These are phyloP conservation scores for Sclerotinia borealis DNA, from an alignment of 2,329 filamentous ascomycete genomes.

Conservation along the genomic window DNA sequence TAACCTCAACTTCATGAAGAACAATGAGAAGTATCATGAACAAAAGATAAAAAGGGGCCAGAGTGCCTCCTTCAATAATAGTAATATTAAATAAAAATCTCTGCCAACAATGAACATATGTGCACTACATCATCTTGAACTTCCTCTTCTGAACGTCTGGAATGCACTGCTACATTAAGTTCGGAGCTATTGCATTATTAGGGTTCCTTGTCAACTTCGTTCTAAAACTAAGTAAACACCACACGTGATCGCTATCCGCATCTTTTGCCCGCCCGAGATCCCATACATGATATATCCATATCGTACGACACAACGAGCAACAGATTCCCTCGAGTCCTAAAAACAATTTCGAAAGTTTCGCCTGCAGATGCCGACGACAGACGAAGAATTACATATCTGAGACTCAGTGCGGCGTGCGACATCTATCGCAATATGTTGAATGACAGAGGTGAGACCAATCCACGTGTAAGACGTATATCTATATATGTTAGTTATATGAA, in stretches of 20 bases:
- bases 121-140: neutral
- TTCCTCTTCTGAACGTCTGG: neutral
- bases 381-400: neutral
- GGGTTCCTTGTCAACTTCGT: constrained; percentile 7
- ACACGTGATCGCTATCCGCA: constrained; percentile 26
- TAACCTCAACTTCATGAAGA: constrained; percentile 16
- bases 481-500: constrained; percentile 20
- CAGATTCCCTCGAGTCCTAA: constrained; percentile 14
- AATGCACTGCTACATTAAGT: constrained; percentile 5
- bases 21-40: constrained; percentile 9
- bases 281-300: constrained; percentile 24
- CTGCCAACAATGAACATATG: neutral
- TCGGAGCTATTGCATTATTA: constrained; percentile 2
- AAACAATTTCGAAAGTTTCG: constrained; percentile 9
- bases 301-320: constrained; percentile 25
- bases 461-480: constrained; percentile 31
- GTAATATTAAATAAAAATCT: constrained; percentile 9
- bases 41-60: constrained; percentile 6
- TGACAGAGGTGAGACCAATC: constrained; percentile 31
- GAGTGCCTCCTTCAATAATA: neutral
- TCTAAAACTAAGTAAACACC: constrained; percentile 13
- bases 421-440: constrained; percentile 24
- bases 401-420: constrained; percentile 12
- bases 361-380: constrained; percentile 1
- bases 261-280: constrained; percentile 19